These are phyloP conservation scores for Solanum paucissectum DNA, from an alignment of 257 asterid genomes.

Conservation along the genomic window DNA sequence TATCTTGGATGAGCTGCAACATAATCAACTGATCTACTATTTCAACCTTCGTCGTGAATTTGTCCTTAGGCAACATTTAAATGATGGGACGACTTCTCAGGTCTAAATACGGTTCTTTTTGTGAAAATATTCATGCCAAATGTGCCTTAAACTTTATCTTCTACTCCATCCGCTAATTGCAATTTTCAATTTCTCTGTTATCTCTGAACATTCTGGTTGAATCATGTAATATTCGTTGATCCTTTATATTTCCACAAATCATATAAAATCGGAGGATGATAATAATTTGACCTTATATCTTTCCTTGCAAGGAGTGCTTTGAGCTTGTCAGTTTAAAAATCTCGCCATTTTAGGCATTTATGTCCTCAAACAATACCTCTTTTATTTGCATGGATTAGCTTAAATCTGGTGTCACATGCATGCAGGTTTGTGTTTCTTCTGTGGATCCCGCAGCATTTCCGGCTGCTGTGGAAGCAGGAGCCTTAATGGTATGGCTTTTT, in stretches of 20 bases:
- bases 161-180: neutral
- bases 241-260: neutral
- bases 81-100: neutral
- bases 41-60: neutral
- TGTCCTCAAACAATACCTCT: neutral
- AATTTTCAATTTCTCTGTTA: neutral
- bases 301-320: neutral
- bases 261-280: neutral
- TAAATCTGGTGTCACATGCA: neutral
- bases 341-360: neutral
- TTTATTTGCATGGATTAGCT: neutral
- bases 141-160: neutral
- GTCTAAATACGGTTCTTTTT: neutral
- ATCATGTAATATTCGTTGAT: neutral
- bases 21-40: neutral
- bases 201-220: neutral
- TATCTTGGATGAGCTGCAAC: neutral
- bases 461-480: conserved; percentile 91
- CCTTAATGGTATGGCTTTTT: conserved; percentile 46
- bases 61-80: neutral
- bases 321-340: neutral
- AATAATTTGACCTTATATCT: neutral
- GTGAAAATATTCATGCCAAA: neutral
- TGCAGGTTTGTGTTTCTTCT: conserved; percentile 85
- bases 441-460: conserved; percentile 77